A percentile compares a stretch with the other conserved stretches of the same genome.
phyloP scores from a whole-genome alignment of 441 rosid genomes.

The Kokia cookei region DNA sequence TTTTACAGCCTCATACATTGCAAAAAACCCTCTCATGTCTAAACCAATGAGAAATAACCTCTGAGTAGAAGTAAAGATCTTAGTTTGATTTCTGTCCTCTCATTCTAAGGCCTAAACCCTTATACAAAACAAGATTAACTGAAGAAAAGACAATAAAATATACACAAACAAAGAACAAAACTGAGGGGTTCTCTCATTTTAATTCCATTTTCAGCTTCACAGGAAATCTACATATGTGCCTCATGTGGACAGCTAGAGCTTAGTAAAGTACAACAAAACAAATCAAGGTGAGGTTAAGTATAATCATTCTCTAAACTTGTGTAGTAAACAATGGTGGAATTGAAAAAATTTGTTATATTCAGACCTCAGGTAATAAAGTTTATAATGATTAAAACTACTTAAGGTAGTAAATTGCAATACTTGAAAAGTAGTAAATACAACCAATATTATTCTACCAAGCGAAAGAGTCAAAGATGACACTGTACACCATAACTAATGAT shows the following conservation, averaged over 20 bases:
- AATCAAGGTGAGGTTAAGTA: background rate
- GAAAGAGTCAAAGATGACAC: background rate
- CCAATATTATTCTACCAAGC: background rate
- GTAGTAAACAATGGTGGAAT: background rate
- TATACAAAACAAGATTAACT: background rate
- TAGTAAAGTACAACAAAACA: background rate
- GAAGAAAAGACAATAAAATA: background rate
- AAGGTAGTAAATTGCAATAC: background rate
- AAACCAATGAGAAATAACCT: background rate
- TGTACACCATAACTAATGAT: background rate
- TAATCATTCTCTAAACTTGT: background rate
- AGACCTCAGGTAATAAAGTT: constrained; percentile 1
- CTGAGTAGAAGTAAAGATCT: background rate
- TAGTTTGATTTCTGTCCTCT: background rate
- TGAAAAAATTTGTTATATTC: background rate
- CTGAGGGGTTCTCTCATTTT: background rate
- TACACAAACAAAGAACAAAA: background rate
- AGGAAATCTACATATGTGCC: background rate
- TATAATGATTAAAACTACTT: background rate
- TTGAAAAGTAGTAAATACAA: background rate
- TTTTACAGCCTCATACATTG: background rate
- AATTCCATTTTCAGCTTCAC: background rate
- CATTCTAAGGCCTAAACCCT: background rate
- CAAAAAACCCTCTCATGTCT: background rate
- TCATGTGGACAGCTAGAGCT: background rate